Percentiles rank a stretch among this genome's conserved stretches.
Evolutionary conservation across 371 early-diverging fungal genomes (phyloP).

Genomic region (Cladochytrium tenue): DNA sequence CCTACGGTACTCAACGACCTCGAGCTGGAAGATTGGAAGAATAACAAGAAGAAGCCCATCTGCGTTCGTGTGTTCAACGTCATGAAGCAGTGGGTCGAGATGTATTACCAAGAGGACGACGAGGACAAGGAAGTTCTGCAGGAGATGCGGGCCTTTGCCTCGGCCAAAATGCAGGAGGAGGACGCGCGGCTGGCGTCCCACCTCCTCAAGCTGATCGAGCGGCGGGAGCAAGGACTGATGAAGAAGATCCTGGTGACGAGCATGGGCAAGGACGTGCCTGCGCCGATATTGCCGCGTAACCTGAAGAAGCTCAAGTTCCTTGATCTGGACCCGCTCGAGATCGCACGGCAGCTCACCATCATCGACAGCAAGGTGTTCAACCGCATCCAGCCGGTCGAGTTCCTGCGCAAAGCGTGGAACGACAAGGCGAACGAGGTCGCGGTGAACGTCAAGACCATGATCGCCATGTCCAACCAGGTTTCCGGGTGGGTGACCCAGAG

Average conservation of each 20-base stretch:
- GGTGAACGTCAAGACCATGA: constrained; percentile 49
- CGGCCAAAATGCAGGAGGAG: constrained; percentile 26
- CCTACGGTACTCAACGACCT: constrained; percentile 29
- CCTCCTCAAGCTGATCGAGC: constrained; percentile 34
- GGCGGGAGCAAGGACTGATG: constrained; percentile 24
- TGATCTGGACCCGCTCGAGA: constrained; percentile 73
- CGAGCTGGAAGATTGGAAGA: constrained; percentile 43
- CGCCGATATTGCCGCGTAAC: constrained; percentile 40
- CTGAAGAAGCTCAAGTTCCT: constrained; percentile 50
- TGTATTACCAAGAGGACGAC: constrained; percentile 43
- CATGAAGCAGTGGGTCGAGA: constrained; percentile 60
- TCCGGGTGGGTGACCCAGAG: constrained; percentile 71
- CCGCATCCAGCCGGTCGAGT: constrained; percentile 67
- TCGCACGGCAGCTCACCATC: constrained; percentile 77
- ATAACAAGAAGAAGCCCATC: constrained; percentile 41
- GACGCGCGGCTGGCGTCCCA: constrained; percentile 16
- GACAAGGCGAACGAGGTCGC: constrained; percentile 49
- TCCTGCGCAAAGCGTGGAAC: constrained; percentile 88
- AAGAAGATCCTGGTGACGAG: constrained; percentile 21
- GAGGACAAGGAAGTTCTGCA: constrained; percentile 33
- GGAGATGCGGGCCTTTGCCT: constrained; percentile 32
- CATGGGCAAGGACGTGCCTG: constrained; percentile 29
- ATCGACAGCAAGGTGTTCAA: constrained; percentile 63
- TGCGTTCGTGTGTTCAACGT: constrained; percentile 51
- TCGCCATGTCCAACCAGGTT: constrained; percentile 61